Evolutionary conservation across 768 basidiomycete species (phyloP).

Genomic region (Leccinellum rugosiceps): DNA sequence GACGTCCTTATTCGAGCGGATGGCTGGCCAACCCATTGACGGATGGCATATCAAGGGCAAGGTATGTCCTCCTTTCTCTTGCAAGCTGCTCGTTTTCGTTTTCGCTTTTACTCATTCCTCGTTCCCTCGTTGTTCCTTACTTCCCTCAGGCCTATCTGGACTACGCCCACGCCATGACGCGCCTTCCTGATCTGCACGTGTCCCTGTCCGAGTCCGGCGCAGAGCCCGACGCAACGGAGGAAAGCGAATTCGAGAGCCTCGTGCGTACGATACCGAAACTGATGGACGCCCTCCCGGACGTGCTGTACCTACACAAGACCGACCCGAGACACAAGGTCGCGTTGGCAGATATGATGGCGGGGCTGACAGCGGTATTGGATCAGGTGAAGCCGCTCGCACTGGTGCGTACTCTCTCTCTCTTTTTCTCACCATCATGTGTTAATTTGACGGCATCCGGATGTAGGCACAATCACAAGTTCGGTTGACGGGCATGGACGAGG

Average conservation of each 20-base stretch:
- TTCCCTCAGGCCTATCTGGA: constrained; percentile 60
- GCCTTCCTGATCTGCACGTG: constrained; percentile 53
- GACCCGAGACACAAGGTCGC: constrained; percentile 71
- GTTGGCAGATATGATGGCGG: constrained; percentile 66
- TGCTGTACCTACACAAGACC: constrained; percentile 49
- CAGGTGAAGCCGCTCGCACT: constrained; percentile 56
- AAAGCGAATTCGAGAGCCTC: constrained; percentile 58
- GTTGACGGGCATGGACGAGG: constrained; percentile 48
- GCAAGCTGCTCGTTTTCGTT: background rate
- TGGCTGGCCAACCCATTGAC: constrained; percentile 55
- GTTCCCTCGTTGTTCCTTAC: constrained; percentile 1
- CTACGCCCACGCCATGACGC: constrained; percentile 61
- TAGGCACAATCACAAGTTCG: constrained; percentile 44
- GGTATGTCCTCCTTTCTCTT: constrained; percentile 39
- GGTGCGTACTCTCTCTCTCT: constrained; percentile 39
- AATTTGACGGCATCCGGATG: constrained; percentile 1
- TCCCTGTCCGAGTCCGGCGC: constrained; percentile 37
- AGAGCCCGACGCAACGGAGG: constrained; percentile 44
- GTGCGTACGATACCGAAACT: constrained; percentile 58
- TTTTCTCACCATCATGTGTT: background rate
- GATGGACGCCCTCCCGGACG: constrained; percentile 65
- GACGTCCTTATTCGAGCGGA: constrained; percentile 61
- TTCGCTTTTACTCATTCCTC: background rate
- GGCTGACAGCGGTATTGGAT: constrained; percentile 58
- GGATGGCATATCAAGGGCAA: constrained; percentile 86